These are phyloP conservation scores for Lasiodiplodia hormozganensis DNA, from an alignment of 2,329 filamentous ascomycete species.

Conservation along the genomic window DNA sequence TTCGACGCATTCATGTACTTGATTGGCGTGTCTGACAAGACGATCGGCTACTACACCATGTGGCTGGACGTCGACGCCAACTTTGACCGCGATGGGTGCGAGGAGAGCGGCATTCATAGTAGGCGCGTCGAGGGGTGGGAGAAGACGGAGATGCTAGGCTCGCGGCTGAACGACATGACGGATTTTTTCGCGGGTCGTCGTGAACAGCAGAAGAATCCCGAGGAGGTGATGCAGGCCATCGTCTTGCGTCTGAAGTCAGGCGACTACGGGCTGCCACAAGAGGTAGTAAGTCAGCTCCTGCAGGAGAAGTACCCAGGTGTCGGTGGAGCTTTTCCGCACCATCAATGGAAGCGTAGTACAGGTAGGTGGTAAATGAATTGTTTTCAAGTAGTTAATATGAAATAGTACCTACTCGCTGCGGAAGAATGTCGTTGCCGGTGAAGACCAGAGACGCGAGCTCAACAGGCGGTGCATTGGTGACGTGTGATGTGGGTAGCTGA, in stretches of 20 bases:
- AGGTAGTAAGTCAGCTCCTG: not conserved
- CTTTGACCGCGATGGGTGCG: not conserved
- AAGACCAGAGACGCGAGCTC: not conserved
- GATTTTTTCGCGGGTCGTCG: not conserved
- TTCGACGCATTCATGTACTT: not conserved
- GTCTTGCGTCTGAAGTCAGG: not conserved
- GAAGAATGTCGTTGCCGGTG: not conserved
- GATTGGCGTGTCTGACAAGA: not conserved
- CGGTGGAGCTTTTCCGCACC: not conserved
- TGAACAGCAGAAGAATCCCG: not conserved
- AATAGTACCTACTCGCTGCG: not conserved
- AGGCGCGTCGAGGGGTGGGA: not conserved
- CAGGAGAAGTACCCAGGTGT: not conserved
- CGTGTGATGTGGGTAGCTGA: not conserved
- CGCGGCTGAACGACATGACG: not conserved
- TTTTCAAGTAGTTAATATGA: not conserved
- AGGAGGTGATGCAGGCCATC: not conserved
- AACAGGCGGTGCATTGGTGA: not conserved
- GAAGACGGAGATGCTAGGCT: not conserved
- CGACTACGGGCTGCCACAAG: not conserved
- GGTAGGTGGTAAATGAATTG: not conserved
- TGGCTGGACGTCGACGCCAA: not conserved
- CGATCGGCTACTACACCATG: slow-evolving; percentile 5
- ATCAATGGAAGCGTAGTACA: not conserved
- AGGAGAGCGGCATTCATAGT: not conserved